These are phyloP conservation scores for Datura wrightii DNA, from an alignment of 257 asterid genomes.

Conservation along the genomic window DNA sequence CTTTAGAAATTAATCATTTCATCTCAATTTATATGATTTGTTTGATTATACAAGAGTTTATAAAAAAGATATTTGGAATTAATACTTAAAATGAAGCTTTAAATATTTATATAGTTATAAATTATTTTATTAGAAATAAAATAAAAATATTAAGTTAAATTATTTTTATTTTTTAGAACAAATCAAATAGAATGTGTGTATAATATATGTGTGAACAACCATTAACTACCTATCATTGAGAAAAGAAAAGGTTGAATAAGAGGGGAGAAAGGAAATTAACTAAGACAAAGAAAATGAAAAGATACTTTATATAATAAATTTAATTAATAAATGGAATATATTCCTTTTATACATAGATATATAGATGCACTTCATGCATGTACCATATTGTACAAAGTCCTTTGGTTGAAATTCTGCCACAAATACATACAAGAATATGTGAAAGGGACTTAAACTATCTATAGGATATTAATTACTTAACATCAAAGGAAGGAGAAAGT, in stretches of 20 bases:
- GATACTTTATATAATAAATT: conserved; percentile 23
- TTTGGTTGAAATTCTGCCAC: background rate
- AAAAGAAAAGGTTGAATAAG: background rate
- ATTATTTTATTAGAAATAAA: background rate
- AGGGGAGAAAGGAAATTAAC: background rate
- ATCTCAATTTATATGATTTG: background rate
- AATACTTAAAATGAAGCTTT: background rate
- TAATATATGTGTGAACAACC: too few relatives aligned
- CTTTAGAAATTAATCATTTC: background rate
- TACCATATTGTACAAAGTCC: background rate
- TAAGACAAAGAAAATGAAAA: background rate
- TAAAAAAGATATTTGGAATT: background rate
- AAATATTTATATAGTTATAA: too few relatives aligned
- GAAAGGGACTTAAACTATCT: conserved; percentile 26
- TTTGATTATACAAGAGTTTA: background rate
- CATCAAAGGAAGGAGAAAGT: conserved; percentile 34
- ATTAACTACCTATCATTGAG: too few relatives aligned
- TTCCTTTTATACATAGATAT: conserved; percentile 30
- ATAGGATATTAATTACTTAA: conserved; percentile 29
- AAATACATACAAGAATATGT: background rate
- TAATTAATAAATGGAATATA: conserved; percentile 32
- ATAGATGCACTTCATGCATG: too few relatives aligned
- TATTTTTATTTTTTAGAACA: background rate
- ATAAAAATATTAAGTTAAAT: background rate
- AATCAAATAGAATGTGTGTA: background rate